Evolutionary conservation across 805 yeast genomes (phyloP), one percentile per base, ranked within the genome.

Genomic region (Scheffersomyces amazonensis): DNA sequence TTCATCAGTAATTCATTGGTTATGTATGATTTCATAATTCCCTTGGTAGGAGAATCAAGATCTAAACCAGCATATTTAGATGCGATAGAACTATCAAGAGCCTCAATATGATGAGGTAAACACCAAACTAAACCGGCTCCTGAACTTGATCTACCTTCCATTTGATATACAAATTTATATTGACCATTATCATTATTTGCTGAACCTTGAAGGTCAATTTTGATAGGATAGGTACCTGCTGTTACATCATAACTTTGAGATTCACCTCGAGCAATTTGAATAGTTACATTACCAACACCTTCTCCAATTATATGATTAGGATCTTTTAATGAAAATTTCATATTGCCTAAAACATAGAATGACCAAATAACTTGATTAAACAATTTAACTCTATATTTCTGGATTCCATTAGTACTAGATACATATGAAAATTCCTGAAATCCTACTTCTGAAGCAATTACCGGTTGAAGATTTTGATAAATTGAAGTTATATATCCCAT

Each of bases 401-500:
- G 54, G 11, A 73, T 53, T 40, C 68, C 42, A 42, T 72, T 60
- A 17, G 69, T 56, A 2, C 61, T 46, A 1, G 67, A 64, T 1
- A 49, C 57, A 21, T 60, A 64, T 2, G 64, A 62, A 39, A 83
- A 66, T 15, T 65, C 63, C 43, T 73, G 76, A 37, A 85, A 66
- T 0, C 95, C 95, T 19, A 84, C 83, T 20, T 71, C 73, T 17
- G 86, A 76, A n/a, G 73, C 69, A 18, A 84, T 47, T 38, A 66
- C 56, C 1, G 89, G 86, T 16, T 66, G 67, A 46, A 80, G 57
- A 42, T 67, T 64, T 5, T 61, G 60, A 53, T 73, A 69, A 41
- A 80, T 60, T 16, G 81, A 88, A 13, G 95, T 83, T 12, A 86
- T 73, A 42, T 83, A 79, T 1, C 96, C 96, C 77, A 73, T 73